Evolutionary conservation across 805 yeast genomes (phyloP), one percentile per base, ranked within the genome.

Genomic region (Lachancea thermotolerans): DNA sequence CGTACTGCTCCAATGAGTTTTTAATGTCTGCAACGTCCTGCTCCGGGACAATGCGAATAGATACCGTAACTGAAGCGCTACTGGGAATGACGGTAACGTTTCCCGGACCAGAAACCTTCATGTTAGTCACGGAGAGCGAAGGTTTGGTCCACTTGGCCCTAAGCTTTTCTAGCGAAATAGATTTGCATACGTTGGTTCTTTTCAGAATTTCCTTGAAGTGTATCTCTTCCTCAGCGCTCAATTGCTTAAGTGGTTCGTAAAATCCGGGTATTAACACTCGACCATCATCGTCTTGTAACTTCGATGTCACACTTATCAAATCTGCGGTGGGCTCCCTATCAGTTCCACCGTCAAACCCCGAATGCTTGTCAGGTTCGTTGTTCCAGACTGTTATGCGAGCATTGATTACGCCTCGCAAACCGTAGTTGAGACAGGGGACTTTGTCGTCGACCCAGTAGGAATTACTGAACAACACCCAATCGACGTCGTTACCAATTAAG

Each of bases 291-390:
- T 68, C 66, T 32, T 81, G 77, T 44, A 91, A 68, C 42, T 78
- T 75, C 1, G 91, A 75, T 17, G 90, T 66, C 14, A 91, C 57
- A 43, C 81, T 83, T 35, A 90, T 74, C 63, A 91, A 65, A 59
- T 91, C 98, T 68, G 86, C 78, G 0, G 95, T 81, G 2, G 99
- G 97, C 56, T 91, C 99, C 46, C 84, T 74, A 49, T 79, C 77
- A 8, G 84, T 81, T 48, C 98, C 98, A 42, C 99, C 99, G 66
- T 89, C 95, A 9, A 93, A 93, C 50, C 99, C 99, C 0, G 97
- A 87, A 60, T 93, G 99, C 47, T 95, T 70, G 62, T 93, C 97
- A 1, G 95, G 95, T 48, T 74, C 74, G 51, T 82, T 90, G 42
- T 89, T 79, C 46, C 71, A 69, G 10, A 93, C 72, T 31, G 78